Conservation (phyloP, 306 rosid genomes). For the Vicia villosa region DNA sequence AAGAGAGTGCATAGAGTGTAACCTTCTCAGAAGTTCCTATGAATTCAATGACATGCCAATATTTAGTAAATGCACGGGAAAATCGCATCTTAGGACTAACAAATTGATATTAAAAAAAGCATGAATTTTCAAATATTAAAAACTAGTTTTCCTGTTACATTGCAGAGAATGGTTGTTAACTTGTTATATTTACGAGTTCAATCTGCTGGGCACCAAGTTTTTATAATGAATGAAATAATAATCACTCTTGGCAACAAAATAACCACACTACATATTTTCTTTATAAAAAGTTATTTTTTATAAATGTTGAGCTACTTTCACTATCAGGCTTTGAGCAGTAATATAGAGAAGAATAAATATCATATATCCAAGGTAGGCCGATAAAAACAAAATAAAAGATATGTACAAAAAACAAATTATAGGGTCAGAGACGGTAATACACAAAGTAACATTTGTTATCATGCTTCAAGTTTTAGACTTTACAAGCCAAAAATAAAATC, state of each 20-base stretch:
- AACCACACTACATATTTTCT: background rate
- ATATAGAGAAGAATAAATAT: no score
- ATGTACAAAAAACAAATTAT: background rate
- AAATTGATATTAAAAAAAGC: background rate
- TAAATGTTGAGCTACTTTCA: no score
- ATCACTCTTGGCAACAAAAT: background rate
- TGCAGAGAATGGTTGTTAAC: background rate
- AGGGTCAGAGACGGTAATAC: background rate
- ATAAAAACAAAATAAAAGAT: background rate
- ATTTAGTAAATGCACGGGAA: constrained; percentile 24
- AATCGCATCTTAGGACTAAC: constrained; percentile 18
- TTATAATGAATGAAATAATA: background rate
- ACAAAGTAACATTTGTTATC: constrained; percentile 3
- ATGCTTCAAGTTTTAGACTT: background rate
- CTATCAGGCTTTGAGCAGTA: no score
- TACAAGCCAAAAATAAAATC: background rate
- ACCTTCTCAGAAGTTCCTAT: constrained; percentile 68
- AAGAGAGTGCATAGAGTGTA: constrained; percentile 56
- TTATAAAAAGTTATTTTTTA: no score
- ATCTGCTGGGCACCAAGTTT: background rate
- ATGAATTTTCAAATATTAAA: background rate
- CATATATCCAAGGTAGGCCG: no score
- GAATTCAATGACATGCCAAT: constrained; percentile 28
- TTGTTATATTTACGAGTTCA: background rate
- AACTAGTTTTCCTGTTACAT: background rate